A percentile compares a stretch with the other conserved stretches of the same genome.
Evolutionary conservation across 2,329 filamentous ascomycete species (phyloP).

Genomic region (Phialocephala subalpina): DNA sequence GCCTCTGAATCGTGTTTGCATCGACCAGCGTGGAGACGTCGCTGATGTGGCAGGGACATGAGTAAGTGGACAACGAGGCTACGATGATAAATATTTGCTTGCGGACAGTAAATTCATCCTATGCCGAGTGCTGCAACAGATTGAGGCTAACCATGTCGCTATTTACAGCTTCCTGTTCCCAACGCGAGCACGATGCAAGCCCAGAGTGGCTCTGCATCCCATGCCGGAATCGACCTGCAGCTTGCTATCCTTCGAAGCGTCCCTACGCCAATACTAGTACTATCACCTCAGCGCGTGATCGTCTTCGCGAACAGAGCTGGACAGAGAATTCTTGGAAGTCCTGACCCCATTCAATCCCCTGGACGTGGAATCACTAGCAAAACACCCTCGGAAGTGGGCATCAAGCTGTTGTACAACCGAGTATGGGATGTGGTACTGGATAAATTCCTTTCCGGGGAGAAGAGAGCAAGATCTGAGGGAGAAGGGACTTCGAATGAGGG

Average conservation of each 20-base stretch:
- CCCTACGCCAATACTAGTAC: slow-evolving; percentile 33
- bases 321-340: slow-evolving; percentile 20
- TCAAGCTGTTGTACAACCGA: slow-evolving; percentile 24
- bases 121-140: not conserved
- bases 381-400: slow-evolving; percentile 24
- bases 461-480: slow-evolving; percentile 4
- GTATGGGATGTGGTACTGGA: slow-evolving; percentile 29
- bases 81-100: not conserved
- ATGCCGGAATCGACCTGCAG: slow-evolving; percentile 31
- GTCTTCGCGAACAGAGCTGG: slow-evolving; percentile 33
- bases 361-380: slow-evolving; percentile 19
- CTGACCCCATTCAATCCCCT: slow-evolving; percentile 17
- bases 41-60: not conserved
- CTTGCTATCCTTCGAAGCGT: slow-evolving; percentile 32
- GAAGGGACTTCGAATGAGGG: slow-evolving; percentile 6
- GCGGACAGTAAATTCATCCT: not conserved
- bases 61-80: not conserved
- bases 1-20: slow-evolving; percentile 5
- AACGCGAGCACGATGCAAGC: slow-evolving; percentile 16
- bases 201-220: slow-evolving; percentile 5
- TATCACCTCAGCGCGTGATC: slow-evolving; percentile 26
- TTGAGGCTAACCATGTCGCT: not conserved
- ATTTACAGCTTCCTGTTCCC: not conserved
- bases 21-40: slow-evolving; percentile 1
- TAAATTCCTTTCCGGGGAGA: slow-evolving; percentile 14